Base-by-base conservation (phyloP, 2,329 filamentous ascomycete species). In the Fusarium setosum region DNA sequence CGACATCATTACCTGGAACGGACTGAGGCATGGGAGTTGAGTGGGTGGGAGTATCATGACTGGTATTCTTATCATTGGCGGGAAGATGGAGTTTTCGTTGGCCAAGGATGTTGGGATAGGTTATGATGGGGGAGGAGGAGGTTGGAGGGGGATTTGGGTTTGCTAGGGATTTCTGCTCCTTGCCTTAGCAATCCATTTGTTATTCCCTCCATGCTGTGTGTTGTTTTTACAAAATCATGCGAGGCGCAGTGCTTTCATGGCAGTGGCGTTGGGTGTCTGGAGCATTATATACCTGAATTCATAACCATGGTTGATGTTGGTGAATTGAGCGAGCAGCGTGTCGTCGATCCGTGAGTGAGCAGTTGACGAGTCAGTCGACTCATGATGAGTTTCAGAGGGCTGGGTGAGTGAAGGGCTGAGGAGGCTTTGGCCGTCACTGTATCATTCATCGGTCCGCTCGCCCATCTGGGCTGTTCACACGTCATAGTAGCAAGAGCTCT, bases 191-290 rank as follows among this genome's bases (percentile, higher is more conserved):
- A 69, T 71, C 56, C 57, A 65, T 63, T 62, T 68, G 66, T 73
- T 64, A 37, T 67, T 62, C 49, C 44, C 41, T 65, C 59, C 49
- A 71, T 34, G 54, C 59, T 62, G 52, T 70, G 59, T 51, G 45
- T 62, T 70, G 26, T 67, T 62, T 42, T 44, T 62, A 40, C 52
- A 47, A 56, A 40, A 47, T 60, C 38, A 65, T 62, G 57, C 48
- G 58, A 62, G 63, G 71, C 64, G 66, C 59, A 69, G 61, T 70
- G 70, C 61, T 73, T 67, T 75, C 72, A 76, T 75, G 70, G 75
- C 74, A 77, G 69, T 59, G 75, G 75, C 69, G 75, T 75, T 47
- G 66, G 69, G 72, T 75, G 63, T 73, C 69, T 65, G 66, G 69
- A 64, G 68, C 71, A 74, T 68, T 71, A 72, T 74, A 75, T 74